These are phyloP conservation scores for Ophiocytium majus DNA, from an alignment of 352 stramenopile species.

Conservation along the genomic window DNA sequence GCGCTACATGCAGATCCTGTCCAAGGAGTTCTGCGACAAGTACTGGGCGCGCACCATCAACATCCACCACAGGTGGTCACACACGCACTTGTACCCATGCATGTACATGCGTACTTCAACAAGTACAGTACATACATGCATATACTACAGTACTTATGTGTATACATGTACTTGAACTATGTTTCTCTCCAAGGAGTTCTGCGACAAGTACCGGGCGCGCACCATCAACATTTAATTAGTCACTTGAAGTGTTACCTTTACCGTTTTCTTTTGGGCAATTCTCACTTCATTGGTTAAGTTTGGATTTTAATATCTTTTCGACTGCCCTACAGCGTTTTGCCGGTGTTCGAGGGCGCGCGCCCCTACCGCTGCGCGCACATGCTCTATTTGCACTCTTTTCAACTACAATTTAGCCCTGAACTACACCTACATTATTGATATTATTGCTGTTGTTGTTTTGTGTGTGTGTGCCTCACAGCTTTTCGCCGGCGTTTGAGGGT, in stretches of 20 bases:
- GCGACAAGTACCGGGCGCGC: constrained; percentile 59
- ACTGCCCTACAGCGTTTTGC: constrained; percentile 64
- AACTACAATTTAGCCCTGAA: no score
- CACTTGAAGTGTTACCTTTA: no score
- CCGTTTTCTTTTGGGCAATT: no score
- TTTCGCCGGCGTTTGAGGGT: constrained; percentile 69
- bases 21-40: constrained; percentile 62
- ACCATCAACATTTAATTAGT: constrained; percentile 77
- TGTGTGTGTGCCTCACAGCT: constrained; percentile 51
- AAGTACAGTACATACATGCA: neutral
- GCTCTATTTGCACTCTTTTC: no score
- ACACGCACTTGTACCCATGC: no score
- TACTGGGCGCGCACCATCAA: constrained; percentile 68
- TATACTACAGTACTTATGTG: no score
- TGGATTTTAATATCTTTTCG: no score
- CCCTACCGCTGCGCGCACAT: constrained; percentile 68
- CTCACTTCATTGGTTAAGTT: no score
- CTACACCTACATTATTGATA: no score
- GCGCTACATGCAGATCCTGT: constrained; percentile 73
- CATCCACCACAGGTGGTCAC: constrained; percentile 69
- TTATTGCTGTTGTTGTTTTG: neutral
- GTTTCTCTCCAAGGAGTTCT: no score
- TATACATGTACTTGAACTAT: no score
- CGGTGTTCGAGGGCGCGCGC: constrained; percentile 64
- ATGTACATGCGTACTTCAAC: neutral